Conservation (phyloP, 345 rosid genomes). For the Diplotaxis tenuifolia region DNA sequence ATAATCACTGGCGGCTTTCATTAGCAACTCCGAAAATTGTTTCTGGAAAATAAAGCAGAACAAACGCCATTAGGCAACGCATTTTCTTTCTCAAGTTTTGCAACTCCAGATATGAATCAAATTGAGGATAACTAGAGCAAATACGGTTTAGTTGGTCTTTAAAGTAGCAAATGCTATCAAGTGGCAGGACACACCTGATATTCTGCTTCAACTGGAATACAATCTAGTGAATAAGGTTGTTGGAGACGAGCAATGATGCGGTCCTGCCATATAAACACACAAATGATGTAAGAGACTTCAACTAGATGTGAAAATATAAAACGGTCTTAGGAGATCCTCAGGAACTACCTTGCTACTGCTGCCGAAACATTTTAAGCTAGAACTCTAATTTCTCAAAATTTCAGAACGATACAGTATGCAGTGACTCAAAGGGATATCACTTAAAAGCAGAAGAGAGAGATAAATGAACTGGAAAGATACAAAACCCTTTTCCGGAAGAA, state of each 20-base stretch:
- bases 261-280: constrained; percentile 50
- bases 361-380: not conserved
- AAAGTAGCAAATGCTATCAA: not conserved
- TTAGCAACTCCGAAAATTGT: constrained; percentile 93
- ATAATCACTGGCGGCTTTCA: constrained; percentile 98
- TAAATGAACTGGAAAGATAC: not conserved
- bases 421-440: not conserved
- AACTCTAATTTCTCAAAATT: not conserved
- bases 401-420: not conserved
- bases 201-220: constrained; percentile 99
- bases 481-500: not conserved
- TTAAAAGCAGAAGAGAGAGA: not conserved
- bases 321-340: not conserved
- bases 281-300: not conserved
- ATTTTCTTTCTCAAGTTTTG: no score
- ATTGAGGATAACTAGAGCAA: not conserved
- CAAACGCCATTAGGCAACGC: no score
- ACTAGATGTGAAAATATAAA: not conserved
- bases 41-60: constrained; percentile 53
- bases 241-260: constrained; percentile 98
- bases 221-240: constrained; percentile 95
- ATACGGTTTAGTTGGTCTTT: not conserved
- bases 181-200: constrained; percentile 62
- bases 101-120: not conserved
- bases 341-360: not conserved